phyloP scores from a whole-genome alignment of 108 stramenopile genomes.

The Fistulifera solaris region DNA sequence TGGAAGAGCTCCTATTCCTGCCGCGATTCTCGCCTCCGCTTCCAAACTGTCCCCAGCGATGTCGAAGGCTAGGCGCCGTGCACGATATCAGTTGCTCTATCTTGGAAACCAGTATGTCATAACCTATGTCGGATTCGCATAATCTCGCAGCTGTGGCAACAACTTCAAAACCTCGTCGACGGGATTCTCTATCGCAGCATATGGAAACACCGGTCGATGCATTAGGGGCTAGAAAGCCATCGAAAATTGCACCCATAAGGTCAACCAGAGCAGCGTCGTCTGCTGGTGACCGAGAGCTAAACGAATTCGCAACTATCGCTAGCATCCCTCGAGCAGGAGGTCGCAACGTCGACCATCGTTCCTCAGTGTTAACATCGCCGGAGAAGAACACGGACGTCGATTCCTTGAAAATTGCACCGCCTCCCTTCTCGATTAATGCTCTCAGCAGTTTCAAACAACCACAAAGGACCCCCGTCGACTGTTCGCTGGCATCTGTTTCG shows the following conservation, averaged over 20 bases:
- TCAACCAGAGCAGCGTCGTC: conserved; percentile 43
- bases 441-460: conserved; percentile 72
- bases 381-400: neutral
- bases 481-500: conserved; percentile 40
- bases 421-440: conserved; percentile 52
- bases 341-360: neutral
- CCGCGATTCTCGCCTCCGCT: conserved; percentile 21
- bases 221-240: conserved; percentile 69
- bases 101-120: conserved; percentile 42
- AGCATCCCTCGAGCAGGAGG: conserved; percentile 10
- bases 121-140: conserved; percentile 51
- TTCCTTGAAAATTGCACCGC: conserved; percentile 3
- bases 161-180: conserved; percentile 72
- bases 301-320: conserved; percentile 5
- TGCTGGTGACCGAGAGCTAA: conserved; percentile 10
- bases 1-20: conserved; percentile 35
- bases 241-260: conserved; percentile 83
- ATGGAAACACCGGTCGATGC: conserved; percentile 49
- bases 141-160: conserved; percentile 54
- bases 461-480: conserved; percentile 69
- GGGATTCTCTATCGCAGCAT: conserved; percentile 74
- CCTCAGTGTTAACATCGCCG: too few species aligned
- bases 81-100: conserved; percentile 47
- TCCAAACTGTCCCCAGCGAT: conserved; percentile 62
- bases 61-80: conserved; percentile 62